Evolutionary conservation across 2,329 filamentous ascomycete genomes (phyloP).

Genomic region (Venturia nashicola): DNA sequence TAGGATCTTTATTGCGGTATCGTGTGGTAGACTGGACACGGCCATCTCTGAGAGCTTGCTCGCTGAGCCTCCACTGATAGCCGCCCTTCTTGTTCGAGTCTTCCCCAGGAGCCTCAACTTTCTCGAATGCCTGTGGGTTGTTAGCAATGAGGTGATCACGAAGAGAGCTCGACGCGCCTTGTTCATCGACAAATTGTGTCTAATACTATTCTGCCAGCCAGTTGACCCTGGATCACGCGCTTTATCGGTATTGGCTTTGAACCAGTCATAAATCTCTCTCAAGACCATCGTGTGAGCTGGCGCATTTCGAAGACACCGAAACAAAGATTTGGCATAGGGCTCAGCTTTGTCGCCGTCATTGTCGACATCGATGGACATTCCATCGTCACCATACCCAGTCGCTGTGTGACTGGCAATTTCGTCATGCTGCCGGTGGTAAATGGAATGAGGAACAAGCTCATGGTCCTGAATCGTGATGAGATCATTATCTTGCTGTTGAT

Average conservation of each 20-base stretch:
- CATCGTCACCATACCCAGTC: conserved; percentile 15
- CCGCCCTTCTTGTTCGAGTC: conserved; percentile 50
- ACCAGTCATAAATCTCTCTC: conserved; percentile 86
- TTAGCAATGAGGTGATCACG: background rate
- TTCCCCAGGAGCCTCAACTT: conserved; percentile 30
- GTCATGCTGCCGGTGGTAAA: background rate
- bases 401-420: conserved; percentile 9
- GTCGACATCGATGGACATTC: conserved; percentile 10
- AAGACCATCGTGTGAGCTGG: conserved; percentile 61
- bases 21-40: conserved; percentile 69
- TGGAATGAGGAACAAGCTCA: background rate
- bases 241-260: conserved; percentile 69
- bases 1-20: conserved; percentile 33
- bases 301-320: conserved; percentile 57
- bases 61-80: conserved; percentile 64
- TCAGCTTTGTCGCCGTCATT: conserved; percentile 33
- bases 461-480: background rate
- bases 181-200: conserved; percentile 96
- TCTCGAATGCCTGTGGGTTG: conserved; percentile 38
- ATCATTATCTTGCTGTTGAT: background rate
- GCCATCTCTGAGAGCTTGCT: conserved; percentile 55
- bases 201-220: conserved; percentile 92
- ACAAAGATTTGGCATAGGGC: conserved; percentile 76
- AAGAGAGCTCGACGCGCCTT: conserved; percentile 44
- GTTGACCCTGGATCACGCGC: conserved; percentile 41